phyloP scores from a whole-genome alignment of 768 basidiomycete species.

The Termitomyces sp. region DNA sequence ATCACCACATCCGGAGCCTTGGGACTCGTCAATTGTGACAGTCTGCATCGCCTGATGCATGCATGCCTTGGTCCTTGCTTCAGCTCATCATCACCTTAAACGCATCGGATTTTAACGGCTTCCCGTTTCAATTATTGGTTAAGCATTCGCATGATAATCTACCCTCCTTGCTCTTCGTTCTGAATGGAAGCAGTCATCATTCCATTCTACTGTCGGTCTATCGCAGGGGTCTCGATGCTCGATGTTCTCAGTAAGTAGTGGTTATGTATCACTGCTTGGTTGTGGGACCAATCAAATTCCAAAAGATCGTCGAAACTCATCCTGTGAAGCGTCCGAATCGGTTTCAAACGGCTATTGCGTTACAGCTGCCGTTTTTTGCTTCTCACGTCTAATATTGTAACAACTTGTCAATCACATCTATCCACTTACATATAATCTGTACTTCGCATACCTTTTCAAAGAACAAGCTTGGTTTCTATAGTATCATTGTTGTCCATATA shows the following conservation, averaged over 20 bases:
- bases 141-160: neutral
- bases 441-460: neutral
- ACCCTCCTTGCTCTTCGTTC: neutral
- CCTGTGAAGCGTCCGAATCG: neutral
- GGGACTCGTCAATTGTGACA: neutral
- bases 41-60: neutral
- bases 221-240: neutral
- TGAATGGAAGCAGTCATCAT: neutral
- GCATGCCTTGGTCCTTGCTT: neutral
- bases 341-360: constrained; percentile 2
- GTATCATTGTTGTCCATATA: neutral
- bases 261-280: neutral
- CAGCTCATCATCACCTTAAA: neutral
- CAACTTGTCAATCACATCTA: neutral
- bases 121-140: neutral
- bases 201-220: neutral
- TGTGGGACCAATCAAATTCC: neutral
- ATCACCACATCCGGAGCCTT: neutral
- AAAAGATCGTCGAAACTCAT: neutral
- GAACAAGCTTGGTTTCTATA: neutral
- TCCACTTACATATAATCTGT: neutral
- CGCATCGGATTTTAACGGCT: neutral
- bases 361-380: constrained; percentile 2
- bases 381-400: neutral
- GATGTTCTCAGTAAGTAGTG: neutral